Percentiles rank a stretch among this genome's conserved stretches.
phyloP scores from a whole-genome alignment of 23 red algal genomes.

The Cyanidium caldarium region DNA sequence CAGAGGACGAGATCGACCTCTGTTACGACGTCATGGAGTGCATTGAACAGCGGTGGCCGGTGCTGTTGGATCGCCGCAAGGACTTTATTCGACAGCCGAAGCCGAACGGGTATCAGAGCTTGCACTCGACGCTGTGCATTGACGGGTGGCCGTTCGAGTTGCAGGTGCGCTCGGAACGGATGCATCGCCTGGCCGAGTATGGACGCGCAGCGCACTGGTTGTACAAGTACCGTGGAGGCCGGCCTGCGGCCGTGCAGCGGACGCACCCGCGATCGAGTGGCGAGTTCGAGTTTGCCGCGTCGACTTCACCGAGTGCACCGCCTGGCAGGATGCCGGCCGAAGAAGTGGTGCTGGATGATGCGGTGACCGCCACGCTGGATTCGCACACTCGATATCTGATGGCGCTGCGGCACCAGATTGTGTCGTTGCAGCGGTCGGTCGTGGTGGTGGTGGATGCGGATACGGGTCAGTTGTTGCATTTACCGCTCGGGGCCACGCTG shows the following conservation, averaged over 20 bases:
- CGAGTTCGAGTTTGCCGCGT: constrained; percentile 5
- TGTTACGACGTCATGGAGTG: constrained; percentile 33
- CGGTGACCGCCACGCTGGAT: background rate
- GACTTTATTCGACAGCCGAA: constrained; percentile 63
- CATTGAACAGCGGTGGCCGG: constrained; percentile 27
- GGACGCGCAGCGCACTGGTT: constrained; percentile 76
- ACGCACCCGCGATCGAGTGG: background rate
- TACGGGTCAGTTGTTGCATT: background rate
- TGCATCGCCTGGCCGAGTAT: constrained; percentile 82
- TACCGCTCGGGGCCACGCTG: background rate
- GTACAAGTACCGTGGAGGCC: constrained; percentile 39
- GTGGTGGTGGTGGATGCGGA: background rate
- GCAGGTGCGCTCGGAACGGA: constrained; percentile 56
- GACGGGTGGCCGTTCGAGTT: constrained; percentile 30
- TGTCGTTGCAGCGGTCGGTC: background rate
- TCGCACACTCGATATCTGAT: background rate
- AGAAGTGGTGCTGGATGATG: background rate
- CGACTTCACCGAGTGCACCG: background rate
- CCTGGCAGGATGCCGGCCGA: background rate
- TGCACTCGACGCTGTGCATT: constrained; percentile 40
- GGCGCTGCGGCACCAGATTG: background rate
- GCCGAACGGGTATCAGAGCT: constrained; percentile 60
- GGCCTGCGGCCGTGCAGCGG: background rate
- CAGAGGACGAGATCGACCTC: constrained; percentile 21
- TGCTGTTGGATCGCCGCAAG: constrained; percentile 25